phyloP scores from a whole-genome alignment of 2,329 filamentous ascomycete species.

The Pseudofabraea citricarpa region DNA sequence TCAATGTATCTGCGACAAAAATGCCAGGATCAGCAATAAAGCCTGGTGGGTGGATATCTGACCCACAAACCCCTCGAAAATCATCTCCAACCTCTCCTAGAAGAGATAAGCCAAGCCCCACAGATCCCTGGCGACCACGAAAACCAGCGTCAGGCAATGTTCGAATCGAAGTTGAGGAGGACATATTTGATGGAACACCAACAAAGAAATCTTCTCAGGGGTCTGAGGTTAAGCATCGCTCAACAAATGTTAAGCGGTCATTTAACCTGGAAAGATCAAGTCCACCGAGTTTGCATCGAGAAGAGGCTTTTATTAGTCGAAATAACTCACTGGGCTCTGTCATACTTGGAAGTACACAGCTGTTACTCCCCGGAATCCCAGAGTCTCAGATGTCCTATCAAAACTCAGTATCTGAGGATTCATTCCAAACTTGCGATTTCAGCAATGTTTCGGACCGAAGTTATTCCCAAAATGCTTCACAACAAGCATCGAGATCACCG shows the following conservation, averaged over 20 bases:
- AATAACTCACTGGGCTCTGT: not conserved
- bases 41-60: not conserved
- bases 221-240: not conserved
- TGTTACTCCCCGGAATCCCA: not conserved
- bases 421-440: too few species aligned
- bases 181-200: conserved; percentile 10
- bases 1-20: not conserved
- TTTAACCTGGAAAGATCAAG: not conserved
- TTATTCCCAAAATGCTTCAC: too few species aligned
- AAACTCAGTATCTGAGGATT: too few species aligned
- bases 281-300: not conserved
- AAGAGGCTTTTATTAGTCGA: not conserved
- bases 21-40: not conserved
- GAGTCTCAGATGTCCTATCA: not conserved
- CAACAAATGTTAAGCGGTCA: not conserved
- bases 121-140: conserved; percentile 10
- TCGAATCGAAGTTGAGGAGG: conserved; percentile 15
- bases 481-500: too few species aligned
- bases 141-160: conserved; percentile 6
- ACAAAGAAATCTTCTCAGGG: not conserved
- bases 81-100: not conserved
- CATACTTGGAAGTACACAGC: not conserved
- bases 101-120: not conserved
- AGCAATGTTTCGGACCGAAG: too few species aligned
- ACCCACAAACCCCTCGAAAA: not conserved